A percentile compares a stretch with the other conserved stretches of the same genome.
phyloP scores from a whole-genome alignment of 371 early-diverging fungal species.

The Mucor lusitanicus region DNA sequence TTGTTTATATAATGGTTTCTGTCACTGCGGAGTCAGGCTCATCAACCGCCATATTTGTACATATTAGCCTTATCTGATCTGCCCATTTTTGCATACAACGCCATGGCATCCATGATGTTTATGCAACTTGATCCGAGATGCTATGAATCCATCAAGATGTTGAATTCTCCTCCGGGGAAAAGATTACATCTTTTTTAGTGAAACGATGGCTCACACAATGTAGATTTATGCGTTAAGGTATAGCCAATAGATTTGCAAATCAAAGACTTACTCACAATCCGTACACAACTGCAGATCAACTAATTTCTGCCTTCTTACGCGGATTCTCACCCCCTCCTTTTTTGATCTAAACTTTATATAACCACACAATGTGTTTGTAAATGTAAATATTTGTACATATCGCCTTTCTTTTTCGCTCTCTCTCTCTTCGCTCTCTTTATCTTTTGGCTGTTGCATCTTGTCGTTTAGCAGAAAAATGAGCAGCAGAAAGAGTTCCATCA shows the following conservation, averaged over 20 bases:
- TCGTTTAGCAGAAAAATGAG: background rate
- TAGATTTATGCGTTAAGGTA: background rate
- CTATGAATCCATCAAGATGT: background rate
- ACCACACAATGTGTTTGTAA: background rate
- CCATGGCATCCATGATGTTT: background rate
- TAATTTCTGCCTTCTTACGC: background rate
- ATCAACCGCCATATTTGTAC: background rate
- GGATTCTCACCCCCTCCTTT: background rate
- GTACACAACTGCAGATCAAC: background rate
- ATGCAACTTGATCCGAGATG: background rate
- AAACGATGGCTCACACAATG: background rate
- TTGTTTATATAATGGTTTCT: background rate
- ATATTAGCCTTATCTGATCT: background rate
- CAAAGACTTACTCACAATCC: background rate
- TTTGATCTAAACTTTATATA: background rate
- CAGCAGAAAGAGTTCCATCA: background rate
- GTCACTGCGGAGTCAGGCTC: background rate
- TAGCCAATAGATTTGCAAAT: background rate
- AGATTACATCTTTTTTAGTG: background rate
- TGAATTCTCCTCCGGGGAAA: background rate
- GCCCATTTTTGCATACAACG: background rate
- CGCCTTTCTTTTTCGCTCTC: background rate
- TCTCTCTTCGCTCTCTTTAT: background rate
- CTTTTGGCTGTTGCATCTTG: background rate
- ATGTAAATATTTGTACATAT: background rate